These are phyloP conservation scores for Didymosphaeria variabile DNA, from an alignment of 2,329 filamentous ascomycete species.

Conservation along the genomic window DNA sequence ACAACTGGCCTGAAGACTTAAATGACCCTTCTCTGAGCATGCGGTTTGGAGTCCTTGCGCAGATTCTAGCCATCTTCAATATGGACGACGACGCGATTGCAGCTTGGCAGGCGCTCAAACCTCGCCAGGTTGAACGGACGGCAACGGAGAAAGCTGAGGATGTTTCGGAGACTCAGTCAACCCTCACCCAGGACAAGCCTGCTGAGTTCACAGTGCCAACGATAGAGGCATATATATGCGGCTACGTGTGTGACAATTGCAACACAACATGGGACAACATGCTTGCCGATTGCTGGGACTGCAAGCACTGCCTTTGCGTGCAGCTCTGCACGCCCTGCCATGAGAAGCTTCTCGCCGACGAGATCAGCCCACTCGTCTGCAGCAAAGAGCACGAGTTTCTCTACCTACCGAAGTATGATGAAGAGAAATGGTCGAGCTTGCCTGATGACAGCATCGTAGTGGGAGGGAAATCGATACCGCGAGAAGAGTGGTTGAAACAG, in stretches of 20 bases:
- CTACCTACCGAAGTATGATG: slow-evolving; percentile 19
- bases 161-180: not conserved
- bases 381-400: slow-evolving; percentile 21
- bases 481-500: slow-evolving; percentile 17
- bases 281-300: slow-evolving; percentile 16
- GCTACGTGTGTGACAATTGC: slow-evolving; percentile 1
- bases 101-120: slow-evolving; percentile 19
- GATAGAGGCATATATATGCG: slow-evolving; percentile 6
- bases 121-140: not conserved
- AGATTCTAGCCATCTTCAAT: slow-evolving; percentile 19
- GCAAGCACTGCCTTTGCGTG: slow-evolving; percentile 20
- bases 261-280: slow-evolving; percentile 8
- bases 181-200: not conserved
- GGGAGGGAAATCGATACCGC: slow-evolving; percentile 2
- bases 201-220: not conserved
- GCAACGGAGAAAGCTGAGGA: not conserved
- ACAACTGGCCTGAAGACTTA: slow-evolving; percentile 15
- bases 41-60: slow-evolving; percentile 18
- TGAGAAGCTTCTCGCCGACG: slow-evolving; percentile 14
- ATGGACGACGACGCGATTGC: slow-evolving; percentile 19
- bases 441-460: not conserved
- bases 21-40: slow-evolving; percentile 12
- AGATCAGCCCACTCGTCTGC: slow-evolving; percentile 13
- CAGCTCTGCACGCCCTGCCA: slow-evolving; percentile 22
- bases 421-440: not conserved